phyloP scores from a whole-genome alignment of 2,329 filamentous ascomycete species.

The Alternaria longipes region DNA sequence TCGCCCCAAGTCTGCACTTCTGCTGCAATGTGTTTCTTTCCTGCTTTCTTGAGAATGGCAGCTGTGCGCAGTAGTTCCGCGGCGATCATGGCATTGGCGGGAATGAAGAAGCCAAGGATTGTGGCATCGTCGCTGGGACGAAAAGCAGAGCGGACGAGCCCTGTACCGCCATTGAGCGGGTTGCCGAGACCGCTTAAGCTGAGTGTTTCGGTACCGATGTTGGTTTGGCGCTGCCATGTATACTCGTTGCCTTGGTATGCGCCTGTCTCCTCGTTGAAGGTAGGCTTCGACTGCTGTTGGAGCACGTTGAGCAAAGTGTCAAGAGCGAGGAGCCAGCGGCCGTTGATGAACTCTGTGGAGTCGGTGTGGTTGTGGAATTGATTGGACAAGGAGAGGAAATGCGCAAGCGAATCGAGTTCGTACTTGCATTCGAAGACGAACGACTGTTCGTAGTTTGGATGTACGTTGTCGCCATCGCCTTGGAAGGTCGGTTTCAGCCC shows the following conservation, averaged over 20 bases:
- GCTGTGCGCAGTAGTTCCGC: constrained; percentile 83
- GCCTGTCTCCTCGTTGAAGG: constrained; percentile 76
- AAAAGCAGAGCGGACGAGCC: constrained; percentile 89
- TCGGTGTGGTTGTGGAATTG: constrained; percentile 84
- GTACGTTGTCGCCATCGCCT: constrained; percentile 83
- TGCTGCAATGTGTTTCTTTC: constrained; percentile 61
- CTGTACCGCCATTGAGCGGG: constrained; percentile 83
- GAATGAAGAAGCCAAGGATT: constrained; percentile 93
- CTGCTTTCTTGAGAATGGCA: constrained; percentile 69
- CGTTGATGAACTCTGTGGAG: constrained; percentile 79
- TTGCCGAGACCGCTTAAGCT: constrained; percentile 87
- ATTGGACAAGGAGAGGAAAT: constrained; percentile 86
- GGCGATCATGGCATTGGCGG: constrained; percentile 94
- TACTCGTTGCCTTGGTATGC: constrained; percentile 78
- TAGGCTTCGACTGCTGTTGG: constrained; percentile 79
- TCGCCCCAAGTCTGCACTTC: constrained; percentile 66
- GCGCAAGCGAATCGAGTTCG: constrained; percentile 92
- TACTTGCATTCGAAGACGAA: constrained; percentile 99
- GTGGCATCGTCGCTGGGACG: constrained; percentile 94
- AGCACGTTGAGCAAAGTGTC: constrained; percentile 78
- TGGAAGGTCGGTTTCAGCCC: constrained; percentile 76
- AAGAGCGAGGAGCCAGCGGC: constrained; percentile 81
- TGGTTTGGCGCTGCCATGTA: constrained; percentile 84
- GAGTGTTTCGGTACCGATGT: constrained; percentile 87
- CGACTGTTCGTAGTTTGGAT: constrained; percentile 83